Evolutionary conservation across 2,329 filamentous ascomycete genomes (phyloP), one percentile per base, ranked within the genome.

Genomic region (Diaporthe capsici): DNA sequence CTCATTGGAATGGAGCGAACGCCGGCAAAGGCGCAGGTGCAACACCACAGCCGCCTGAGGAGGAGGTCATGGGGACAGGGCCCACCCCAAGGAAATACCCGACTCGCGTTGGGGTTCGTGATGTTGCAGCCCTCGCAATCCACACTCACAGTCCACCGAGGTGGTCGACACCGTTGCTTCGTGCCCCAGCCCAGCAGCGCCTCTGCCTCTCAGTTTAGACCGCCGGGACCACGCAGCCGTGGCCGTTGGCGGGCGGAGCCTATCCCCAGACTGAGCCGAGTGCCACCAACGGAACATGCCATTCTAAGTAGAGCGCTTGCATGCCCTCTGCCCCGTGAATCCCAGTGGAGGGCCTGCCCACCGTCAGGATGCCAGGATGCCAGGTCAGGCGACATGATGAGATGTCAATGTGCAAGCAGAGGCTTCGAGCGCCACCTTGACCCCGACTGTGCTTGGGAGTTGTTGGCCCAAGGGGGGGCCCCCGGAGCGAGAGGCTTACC

Each of bases 31-130:
- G 55, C 17, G 47, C 58, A 75, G 25, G 55, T 76, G 75, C 75
- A 76, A 72, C 75, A 71, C 71, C 53, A 39, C 70, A 75, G 60
- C 75, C 75, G 76, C 76, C 71, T 74, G 63, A 65, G 70, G 63
- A 42, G 47, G 39, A 77, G 76, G 73, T 77, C 76, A 77, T 77
- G 76, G 73, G 76, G 65, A 65, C 73, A 47, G 55, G 71, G 71
- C 57, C 76, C 76, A 77, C 76, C 34, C 22, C 61, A 58, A 75
- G 63, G 53, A 75, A 77, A 67, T 53, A 71, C 57, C 76, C 76
- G 73, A 75, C 76, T 77, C 73, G 76, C 63, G 57, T 31, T 39
- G 65, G 34, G 34, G 37, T 51, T 51, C 60, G 57, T 65, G 60
- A 67, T 53, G 67, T 68, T 75, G 73, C 70, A 73, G 60, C 72